Percentiles rank a stretch among this genome's conserved stretches.
These are phyloP conservation scores for Coccomyxa subellipsoidea DNA, from an alignment of 163 green algal genomes.

Conservation along the genomic window DNA sequence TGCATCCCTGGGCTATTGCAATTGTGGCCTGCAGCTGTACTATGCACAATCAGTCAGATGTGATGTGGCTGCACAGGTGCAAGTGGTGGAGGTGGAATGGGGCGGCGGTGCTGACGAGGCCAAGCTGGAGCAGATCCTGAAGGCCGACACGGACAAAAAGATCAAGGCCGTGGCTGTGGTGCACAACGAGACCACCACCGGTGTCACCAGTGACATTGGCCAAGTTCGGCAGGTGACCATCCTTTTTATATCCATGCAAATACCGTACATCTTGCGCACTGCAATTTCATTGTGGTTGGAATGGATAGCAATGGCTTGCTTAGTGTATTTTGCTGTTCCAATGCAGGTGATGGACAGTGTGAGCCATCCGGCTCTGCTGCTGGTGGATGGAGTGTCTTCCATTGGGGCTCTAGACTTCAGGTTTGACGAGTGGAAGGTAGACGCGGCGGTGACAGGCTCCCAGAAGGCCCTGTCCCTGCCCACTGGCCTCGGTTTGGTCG, in stretches of 20 bases:
- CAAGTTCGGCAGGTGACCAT: constrained; percentile 7
- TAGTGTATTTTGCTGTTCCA: not conserved
- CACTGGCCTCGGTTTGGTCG: constrained; percentile 88
- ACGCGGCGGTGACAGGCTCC: constrained; percentile 93
- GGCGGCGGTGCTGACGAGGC: constrained; percentile 85
- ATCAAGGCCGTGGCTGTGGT: constrained; percentile 97
- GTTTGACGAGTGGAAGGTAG: constrained; percentile 95
- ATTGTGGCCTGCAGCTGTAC: not conserved
- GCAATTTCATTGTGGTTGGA: no score
- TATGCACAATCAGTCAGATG: not conserved
- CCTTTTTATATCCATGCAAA: no score
- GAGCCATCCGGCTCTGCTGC: constrained; percentile 85
- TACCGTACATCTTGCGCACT: no score
- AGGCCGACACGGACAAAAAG: constrained; percentile 68
- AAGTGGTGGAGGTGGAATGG: constrained; percentile 79
- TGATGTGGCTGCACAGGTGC: not conserved
- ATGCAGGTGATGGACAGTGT: constrained; percentile 72
- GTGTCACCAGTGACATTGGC: constrained; percentile 81
- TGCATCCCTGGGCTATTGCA: no score
- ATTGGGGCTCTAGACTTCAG: constrained; percentile 90
- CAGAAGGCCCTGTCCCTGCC: constrained; percentile 97
- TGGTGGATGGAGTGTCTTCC: constrained; percentile 87
- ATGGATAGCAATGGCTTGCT: no score
- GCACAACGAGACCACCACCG: constrained; percentile 98
- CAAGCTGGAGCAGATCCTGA: constrained; percentile 56